These are phyloP conservation scores for Boletus patriciae DNA, from an alignment of 768 basidiomycete species.

Conservation along the genomic window DNA sequence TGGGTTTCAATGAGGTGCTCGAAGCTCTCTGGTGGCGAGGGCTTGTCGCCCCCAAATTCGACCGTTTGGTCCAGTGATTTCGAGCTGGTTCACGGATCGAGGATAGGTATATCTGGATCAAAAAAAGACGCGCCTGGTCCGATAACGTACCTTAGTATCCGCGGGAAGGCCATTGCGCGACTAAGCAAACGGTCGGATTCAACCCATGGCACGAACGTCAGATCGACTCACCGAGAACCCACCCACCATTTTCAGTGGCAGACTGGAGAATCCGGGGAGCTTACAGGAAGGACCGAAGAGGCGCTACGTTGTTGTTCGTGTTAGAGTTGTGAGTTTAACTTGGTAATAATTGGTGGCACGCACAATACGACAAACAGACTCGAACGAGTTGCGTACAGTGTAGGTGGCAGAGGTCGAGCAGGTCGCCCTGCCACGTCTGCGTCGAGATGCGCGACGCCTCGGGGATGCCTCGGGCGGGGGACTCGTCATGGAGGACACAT, in stretches of 20 bases:
- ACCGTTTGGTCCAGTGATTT: conserved; percentile 32
- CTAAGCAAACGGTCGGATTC: background rate
- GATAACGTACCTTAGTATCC: too few species aligned
- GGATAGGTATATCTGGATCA: background rate
- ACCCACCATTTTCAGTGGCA: conserved; percentile 13
- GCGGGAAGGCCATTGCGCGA: too few species aligned
- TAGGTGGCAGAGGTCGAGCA: too few species aligned
- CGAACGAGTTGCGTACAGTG: conserved; percentile 52
- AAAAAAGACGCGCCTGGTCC: too few species aligned
- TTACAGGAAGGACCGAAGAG: conserved; percentile 30
- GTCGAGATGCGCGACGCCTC: conserved; percentile 72
- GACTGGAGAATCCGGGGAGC: conserved; percentile 25
- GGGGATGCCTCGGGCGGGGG: conserved; percentile 29
- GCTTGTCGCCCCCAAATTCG: conserved; percentile 23
- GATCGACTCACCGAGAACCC: conserved; percentile 14
- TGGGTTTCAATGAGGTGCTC: conserved; percentile 7
- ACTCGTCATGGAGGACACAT: too few species aligned
- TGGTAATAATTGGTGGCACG: conserved; percentile 6
- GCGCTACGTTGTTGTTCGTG: conserved; percentile 29
- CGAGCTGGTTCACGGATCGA: conserved; percentile 16
- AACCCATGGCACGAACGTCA: background rate
- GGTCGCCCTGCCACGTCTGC: conserved; percentile 74
- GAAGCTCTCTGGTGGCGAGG: background rate
- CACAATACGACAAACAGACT: background rate
- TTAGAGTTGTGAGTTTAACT: conserved; percentile 39